These are phyloP conservation scores for Komagataella ulmi DNA, from an alignment of 805 yeast genomes.

Conservation along the genomic window DNA sequence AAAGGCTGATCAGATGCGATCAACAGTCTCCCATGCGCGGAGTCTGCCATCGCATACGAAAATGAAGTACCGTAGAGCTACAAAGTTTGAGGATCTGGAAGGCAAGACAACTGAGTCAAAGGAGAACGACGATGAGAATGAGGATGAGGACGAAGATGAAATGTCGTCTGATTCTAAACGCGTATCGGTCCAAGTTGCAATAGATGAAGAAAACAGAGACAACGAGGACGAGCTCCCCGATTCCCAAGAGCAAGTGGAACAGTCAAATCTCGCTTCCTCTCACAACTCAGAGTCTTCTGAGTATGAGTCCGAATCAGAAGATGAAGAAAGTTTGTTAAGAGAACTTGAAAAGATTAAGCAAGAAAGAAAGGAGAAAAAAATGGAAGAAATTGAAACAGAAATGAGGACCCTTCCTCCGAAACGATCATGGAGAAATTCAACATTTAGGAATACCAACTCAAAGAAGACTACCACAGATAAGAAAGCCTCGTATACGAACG, in stretches of 20 bases:
- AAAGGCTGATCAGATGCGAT: constrained; percentile 25
- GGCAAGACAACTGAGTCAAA: not conserved
- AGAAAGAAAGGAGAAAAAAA: constrained; percentile 14
- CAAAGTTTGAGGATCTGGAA: not conserved
- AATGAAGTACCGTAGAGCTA: constrained; percentile 28
- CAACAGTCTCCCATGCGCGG: constrained; percentile 38
- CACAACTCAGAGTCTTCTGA: constrained; percentile 2
- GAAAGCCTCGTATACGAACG: constrained; percentile 12
- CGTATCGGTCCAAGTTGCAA: constrained; percentile 9
- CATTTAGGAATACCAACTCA: not conserved
- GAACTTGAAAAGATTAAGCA: constrained; percentile 25
- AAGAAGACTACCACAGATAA: constrained; percentile 13
- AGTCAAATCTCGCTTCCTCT: not conserved
- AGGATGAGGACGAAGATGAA: not conserved
- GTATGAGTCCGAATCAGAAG: constrained; percentile 23
- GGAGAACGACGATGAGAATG: not conserved
- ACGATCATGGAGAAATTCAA: constrained; percentile 20
- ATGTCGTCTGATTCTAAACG: not conserved
- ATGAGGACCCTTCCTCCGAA: constrained; percentile 9
- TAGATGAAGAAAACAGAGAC: constrained; percentile 33
- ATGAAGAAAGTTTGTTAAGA: constrained; percentile 33
- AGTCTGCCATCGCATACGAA: constrained; percentile 40
- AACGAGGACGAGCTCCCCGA: constrained; percentile 18
- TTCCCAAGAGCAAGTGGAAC: not conserved
- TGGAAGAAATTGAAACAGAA: constrained; percentile 13